phyloP scores from a whole-genome alignment of 164 flowering plant genomes.

The Pachysandra terminalis region DNA sequence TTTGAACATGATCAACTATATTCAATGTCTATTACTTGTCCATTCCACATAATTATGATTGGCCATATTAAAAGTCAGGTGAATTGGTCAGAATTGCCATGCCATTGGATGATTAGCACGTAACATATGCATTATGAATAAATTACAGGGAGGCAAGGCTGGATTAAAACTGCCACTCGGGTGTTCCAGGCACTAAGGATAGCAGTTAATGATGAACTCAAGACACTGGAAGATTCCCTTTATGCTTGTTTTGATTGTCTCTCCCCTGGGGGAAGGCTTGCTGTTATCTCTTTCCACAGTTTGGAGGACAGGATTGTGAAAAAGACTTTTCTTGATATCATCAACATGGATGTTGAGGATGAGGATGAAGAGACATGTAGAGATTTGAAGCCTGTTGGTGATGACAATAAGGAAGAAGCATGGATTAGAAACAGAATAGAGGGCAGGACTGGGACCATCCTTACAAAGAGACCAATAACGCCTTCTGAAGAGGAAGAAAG shows the following conservation, averaged over 20 bases:
- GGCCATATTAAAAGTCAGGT: background rate
- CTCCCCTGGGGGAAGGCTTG: conserved; percentile 85
- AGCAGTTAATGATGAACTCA: conserved; percentile 92
- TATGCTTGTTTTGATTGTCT: conserved; percentile 73
- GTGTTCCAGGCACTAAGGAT: conserved; percentile 96
- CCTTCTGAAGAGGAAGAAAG: conserved; percentile 80
- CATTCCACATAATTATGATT: background rate
- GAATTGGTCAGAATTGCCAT: too few relatives aligned
- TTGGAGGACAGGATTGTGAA: conserved; percentile 98
- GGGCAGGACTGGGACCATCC: conserved; percentile 60
- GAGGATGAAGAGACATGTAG: conserved; percentile 8
- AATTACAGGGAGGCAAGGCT: conserved; percentile 80
- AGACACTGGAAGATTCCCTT: conserved; percentile 64
- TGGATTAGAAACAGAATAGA: conserved; percentile 66
- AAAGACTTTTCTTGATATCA: conserved; percentile 75
- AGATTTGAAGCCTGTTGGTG: conserved; percentile 4
- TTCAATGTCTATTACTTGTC: too few relatives aligned
- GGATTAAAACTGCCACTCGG: conserved; percentile 96
- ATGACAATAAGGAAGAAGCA: conserved; percentile 30
- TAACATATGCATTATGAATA: background rate
- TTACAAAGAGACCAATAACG: conserved; percentile 92
- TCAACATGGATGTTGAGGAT: conserved; percentile 22
- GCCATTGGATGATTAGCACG: background rate
- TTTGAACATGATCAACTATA: too few relatives aligned
- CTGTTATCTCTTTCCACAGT: conserved; percentile 94